A percentile compares a stretch with the other conserved stretches of the same genome.
Conservation (phyloP, 208 protist genomes). For the Vickermania spadyakhi region DNA sequence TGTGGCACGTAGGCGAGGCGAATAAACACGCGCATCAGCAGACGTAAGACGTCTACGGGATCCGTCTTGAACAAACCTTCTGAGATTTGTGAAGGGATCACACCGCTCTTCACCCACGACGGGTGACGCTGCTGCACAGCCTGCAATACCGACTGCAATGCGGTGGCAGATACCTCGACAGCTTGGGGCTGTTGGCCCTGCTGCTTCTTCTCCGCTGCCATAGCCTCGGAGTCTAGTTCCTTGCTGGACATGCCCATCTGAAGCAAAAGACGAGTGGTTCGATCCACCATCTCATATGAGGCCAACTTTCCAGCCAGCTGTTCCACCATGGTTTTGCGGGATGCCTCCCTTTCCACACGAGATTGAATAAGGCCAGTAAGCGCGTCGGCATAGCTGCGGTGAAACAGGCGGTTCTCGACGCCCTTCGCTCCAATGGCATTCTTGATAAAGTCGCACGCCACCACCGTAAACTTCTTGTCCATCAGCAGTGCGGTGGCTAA, state of each 20-base stretch:
- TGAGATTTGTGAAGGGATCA: constrained; percentile 15
- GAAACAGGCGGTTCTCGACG: constrained; percentile 28
- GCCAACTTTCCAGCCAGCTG: constrained; percentile 34
- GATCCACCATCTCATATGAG: constrained; percentile 45
- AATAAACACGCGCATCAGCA: constrained; percentile 70
- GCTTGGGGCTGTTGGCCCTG: constrained; percentile 10
- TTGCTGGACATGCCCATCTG: constrained; percentile 22
- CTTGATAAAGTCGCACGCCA: constrained; percentile 32
- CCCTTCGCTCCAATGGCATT: constrained; percentile 56
- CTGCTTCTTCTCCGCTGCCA: constrained; percentile 7
- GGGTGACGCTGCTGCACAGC: constrained; percentile 53
- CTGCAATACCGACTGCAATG: constrained; percentile 28
- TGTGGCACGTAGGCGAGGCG: constrained; percentile 77
- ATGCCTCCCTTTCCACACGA: constrained; percentile 21
- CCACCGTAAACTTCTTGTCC: constrained; percentile 24
- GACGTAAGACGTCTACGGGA: constrained; percentile 15
- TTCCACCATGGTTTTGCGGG: constrained; percentile 12
- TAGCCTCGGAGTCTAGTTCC: neutral
- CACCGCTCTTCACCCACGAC: constrained; percentile 57
- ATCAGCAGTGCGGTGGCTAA: constrained; percentile 33
- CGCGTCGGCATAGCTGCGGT: constrained; percentile 29
- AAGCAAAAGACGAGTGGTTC: constrained; percentile 25
- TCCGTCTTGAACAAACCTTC: neutral
- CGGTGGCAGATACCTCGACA: constrained; percentile 17
- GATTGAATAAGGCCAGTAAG: constrained; percentile 27